Evolutionary conservation across 2,329 filamentous ascomycete genomes (phyloP), one percentile per base, ranked within the genome.

Genomic region (Myriosclerotinia duriaeana): DNA sequence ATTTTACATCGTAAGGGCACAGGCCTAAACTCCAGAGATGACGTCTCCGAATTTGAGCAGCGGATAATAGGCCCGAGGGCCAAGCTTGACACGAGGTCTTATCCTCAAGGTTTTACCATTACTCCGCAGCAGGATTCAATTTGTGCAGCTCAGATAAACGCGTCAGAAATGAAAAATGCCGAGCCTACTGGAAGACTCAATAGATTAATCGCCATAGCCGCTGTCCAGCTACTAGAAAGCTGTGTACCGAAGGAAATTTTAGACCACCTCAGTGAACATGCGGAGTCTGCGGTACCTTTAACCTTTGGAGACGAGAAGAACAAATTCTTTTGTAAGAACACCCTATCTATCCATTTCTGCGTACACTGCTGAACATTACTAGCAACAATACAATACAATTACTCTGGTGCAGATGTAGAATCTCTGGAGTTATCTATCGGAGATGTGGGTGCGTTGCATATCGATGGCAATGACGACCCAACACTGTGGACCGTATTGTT

Each of bases 381-480:
- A 58, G 54, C 54, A 30, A 58, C 54, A 11, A 22, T 58, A 7
- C 54, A 58, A 30, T 44, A 58, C 38, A 58, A 58, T 4, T 58
- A 44, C 22, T 58, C 54, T 7, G 54, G 15, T 5, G 5, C 8
- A 12, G 22, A 30, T 5, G 14, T 58, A 4, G 54, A 8, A 30
- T 44, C 38, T 12, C 30, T 58, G 26, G 54, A 58, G 15, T 22
- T 58, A 22, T 15, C 38, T 40, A 40, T 58, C 15, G 54, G 54
- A 20, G 38, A 58, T 7, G 22, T 58, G 0, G 54, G 54, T 4
- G 38, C 54, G 9, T 26, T 58, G 3, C 54, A 58, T 44, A 26
- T 58, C 7, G 54, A 58, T 26, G 22, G 54, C 5, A 15, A 58
- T 15, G 54, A 58, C 20, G 54, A 58, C 8, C 40, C 54, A 11